A percentile compares a stretch with the other conserved stretches of the same genome.
Evolutionary conservation across 75 land plant genomes (phyloP).

Genomic region (Selaginella moellendorffii): DNA sequence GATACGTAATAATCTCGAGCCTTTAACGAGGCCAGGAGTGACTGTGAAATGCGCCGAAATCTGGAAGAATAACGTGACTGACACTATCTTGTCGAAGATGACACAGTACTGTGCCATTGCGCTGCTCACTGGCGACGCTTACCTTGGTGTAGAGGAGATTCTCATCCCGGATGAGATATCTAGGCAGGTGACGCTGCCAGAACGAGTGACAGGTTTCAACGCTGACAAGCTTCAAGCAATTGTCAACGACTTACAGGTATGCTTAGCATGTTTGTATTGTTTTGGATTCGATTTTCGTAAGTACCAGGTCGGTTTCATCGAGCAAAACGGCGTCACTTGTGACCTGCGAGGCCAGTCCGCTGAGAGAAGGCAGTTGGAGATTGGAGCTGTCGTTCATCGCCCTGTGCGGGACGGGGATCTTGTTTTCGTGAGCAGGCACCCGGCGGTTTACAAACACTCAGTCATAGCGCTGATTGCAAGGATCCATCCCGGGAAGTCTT

Average conservation of each 20-base stretch:
- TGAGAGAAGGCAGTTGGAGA: conserved; percentile 15
- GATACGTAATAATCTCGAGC: background rate
- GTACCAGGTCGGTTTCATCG: background rate
- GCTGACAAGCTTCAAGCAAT: conserved; percentile 34
- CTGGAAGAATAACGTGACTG: background rate
- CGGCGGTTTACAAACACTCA: conserved; percentile 84
- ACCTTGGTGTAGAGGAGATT: conserved; percentile 44
- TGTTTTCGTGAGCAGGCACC: conserved; percentile 74
- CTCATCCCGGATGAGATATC: conserved; percentile 71
- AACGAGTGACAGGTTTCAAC: conserved; percentile 51
- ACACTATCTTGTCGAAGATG: conserved; percentile 38
- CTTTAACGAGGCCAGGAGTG: background rate
- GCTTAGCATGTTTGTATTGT: background rate
- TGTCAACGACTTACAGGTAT: conserved; percentile 30
- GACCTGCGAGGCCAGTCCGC: background rate
- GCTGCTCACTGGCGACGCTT: conserved; percentile 83
- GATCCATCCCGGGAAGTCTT: conserved; percentile 41
- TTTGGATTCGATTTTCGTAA: background rate
- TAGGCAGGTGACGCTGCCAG: conserved; percentile 52
- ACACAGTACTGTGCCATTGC: conserved; percentile 62
- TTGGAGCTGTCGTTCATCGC: conserved; percentile 64
- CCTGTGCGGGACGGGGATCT: conserved; percentile 68
- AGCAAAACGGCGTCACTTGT: background rate
- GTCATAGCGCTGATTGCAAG: conserved; percentile 54
- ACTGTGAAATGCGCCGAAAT: background rate